Conservation (phyloP, 2,329 filamentous ascomycete genomes). For the Colletotrichum graminicola region DNA sequence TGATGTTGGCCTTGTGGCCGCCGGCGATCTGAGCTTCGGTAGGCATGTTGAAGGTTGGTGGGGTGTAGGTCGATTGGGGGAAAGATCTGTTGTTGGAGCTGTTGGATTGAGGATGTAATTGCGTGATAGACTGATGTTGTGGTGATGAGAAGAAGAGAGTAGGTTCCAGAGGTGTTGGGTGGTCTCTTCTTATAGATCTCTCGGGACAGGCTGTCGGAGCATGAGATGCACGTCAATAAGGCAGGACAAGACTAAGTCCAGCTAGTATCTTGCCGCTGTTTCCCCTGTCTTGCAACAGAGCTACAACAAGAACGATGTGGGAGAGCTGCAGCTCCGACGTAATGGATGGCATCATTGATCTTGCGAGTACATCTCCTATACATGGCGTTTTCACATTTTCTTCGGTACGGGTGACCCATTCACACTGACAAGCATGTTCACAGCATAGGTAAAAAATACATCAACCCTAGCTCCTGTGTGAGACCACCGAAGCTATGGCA, state of each 20-base stretch:
- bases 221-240: not conserved
- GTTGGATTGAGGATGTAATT: not conserved
- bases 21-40: conserved; percentile 64
- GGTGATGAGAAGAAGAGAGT: not conserved
- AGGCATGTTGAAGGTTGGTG: conserved; percentile 55
- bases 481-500: not conserved
- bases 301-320: not conserved
- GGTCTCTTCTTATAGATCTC: conserved; percentile 38
- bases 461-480: not conserved
- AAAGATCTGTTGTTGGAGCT: not conserved
- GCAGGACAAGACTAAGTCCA: not conserved
- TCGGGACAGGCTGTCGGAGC: too few species aligned
- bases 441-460: conserved; percentile 12
- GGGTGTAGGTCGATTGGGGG: not conserved
- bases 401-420: not conserved
- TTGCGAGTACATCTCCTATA: not conserved
- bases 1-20: conserved; percentile 70
- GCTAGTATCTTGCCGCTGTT: not conserved
- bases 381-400: conserved; percentile 13
- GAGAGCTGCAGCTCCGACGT: conserved; percentile 4
- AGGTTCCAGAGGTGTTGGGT: not conserved
- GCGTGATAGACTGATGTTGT: conserved; percentile 14
- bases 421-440: not conserved
- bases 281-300: not conserved
- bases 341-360: conserved; percentile 36